A percentile compares a stretch with the other conserved stretches of the same genome.
These are phyloP conservation scores for Fusarium marasasianum DNA, from an alignment of 2,329 filamentous ascomycete species.

Conservation along the genomic window DNA sequence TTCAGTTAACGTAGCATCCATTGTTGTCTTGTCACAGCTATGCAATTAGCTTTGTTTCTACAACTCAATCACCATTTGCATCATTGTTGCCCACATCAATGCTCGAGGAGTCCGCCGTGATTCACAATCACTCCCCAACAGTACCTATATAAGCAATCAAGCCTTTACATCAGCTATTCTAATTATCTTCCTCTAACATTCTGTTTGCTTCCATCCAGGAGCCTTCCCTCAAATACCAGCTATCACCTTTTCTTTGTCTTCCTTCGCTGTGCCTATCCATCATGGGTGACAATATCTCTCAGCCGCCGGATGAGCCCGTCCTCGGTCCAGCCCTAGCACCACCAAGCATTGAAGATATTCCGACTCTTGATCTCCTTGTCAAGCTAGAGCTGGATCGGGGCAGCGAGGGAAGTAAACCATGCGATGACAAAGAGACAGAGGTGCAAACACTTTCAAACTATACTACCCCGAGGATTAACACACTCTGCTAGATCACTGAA, in stretches of 20 bases:
- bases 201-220: neutral
- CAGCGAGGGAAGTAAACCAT: neutral
- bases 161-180: neutral
- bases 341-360: neutral
- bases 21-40: neutral
- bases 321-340: neutral
- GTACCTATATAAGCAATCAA: neutral
- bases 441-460: neutral
- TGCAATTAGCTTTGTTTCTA: neutral
- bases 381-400: neutral
- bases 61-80: neutral
- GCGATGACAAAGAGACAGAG: neutral
- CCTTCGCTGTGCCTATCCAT: neutral
- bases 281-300: neutral
- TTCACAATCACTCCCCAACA: neutral
- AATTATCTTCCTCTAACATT: neutral
- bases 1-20: neutral
- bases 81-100: neutral
- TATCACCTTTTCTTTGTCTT: neutral
- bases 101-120: neutral
- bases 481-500: neutral
- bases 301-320: neutral
- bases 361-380: neutral
- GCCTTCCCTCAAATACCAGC: neutral
- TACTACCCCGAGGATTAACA: neutral